Percentiles rank a stretch among this genome's conserved stretches.
Evolutionary conservation across 2,329 filamentous ascomycete genomes (phyloP).

Genomic region (Cadophora malorum): DNA sequence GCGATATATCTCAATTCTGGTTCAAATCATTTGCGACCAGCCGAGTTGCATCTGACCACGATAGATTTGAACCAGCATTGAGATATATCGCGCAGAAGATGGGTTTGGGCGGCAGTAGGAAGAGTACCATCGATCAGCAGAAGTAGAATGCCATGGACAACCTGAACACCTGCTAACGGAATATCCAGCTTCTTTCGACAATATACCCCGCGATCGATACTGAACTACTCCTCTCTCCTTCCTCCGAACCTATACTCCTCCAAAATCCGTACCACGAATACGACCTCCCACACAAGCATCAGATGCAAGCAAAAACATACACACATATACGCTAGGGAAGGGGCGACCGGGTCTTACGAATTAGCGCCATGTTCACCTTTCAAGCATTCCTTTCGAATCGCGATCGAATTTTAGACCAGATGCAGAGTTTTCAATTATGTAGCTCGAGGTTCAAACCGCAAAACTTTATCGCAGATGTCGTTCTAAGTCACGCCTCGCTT

Average conservation of each 20-base stretch:
- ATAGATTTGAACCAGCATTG: too few relatives aligned
- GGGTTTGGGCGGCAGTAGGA: neutral
- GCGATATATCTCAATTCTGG: too few relatives aligned
- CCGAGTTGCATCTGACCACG: too few relatives aligned
- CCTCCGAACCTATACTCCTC: neutral
- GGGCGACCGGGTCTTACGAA: neutral
- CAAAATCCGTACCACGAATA: neutral
- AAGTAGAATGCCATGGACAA: neutral
- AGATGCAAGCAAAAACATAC: constrained; percentile 1
- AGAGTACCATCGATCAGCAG: neutral
- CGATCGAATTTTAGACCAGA: neutral
- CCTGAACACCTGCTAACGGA: neutral
- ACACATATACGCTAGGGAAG: neutral
- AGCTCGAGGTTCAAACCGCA: neutral
- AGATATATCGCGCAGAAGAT: neutral
- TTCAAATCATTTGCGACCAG: too few relatives aligned
- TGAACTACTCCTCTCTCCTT: too few relatives aligned
- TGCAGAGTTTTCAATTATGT: neutral
- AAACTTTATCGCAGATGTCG: neutral
- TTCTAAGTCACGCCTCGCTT: neutral
- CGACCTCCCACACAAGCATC: neutral
- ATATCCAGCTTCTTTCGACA: neutral
- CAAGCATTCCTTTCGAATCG: neutral
- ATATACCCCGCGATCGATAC: neutral
- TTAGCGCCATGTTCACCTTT: neutral